Conservation (phyloP, 805 yeast genomes). For the Saccharomycopsis selenospora region DNA sequence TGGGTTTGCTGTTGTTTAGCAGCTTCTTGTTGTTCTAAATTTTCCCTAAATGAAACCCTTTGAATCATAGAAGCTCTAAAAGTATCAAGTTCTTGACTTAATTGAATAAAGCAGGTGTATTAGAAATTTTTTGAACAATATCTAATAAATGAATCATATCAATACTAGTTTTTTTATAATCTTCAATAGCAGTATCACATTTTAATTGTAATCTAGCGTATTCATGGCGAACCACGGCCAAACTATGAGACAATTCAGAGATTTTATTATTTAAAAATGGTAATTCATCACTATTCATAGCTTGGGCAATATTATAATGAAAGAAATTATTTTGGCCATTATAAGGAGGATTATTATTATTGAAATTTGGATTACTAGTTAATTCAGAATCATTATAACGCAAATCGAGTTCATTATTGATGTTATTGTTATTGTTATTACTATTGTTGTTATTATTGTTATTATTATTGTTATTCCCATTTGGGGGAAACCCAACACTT, state of each 20-base stretch:
- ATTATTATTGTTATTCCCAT: not conserved
- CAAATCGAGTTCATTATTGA: not conserved
- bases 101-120: not conserved
- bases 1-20: not conserved
- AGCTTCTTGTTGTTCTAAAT: not conserved
- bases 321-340: not conserved
- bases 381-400: not conserved
- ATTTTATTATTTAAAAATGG: slow-evolving; percentile 3
- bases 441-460: too few relatives aligned
- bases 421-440: not conserved
- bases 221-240: slow-evolving; percentile 31
- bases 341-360: not conserved
- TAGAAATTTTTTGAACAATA: slow-evolving; percentile 29
- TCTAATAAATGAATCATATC: slow-evolving; percentile 51
- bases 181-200: slow-evolving; percentile 43
- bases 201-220: slow-evolving; percentile 36
- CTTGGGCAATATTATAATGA: not conserved
- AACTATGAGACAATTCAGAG: slow-evolving; percentile 3
- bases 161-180: slow-evolving; percentile 40
- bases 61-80: slow-evolving; percentile 8
- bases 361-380: not conserved
- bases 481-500: not conserved
- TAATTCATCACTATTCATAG: not conserved
- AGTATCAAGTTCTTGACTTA: slow-evolving; percentile 7
- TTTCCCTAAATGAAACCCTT: slow-evolving; percentile 1